Base-by-base conservation (phyloP, 2,329 filamentous ascomycete species). In the Microsporum audouinii region DNA sequence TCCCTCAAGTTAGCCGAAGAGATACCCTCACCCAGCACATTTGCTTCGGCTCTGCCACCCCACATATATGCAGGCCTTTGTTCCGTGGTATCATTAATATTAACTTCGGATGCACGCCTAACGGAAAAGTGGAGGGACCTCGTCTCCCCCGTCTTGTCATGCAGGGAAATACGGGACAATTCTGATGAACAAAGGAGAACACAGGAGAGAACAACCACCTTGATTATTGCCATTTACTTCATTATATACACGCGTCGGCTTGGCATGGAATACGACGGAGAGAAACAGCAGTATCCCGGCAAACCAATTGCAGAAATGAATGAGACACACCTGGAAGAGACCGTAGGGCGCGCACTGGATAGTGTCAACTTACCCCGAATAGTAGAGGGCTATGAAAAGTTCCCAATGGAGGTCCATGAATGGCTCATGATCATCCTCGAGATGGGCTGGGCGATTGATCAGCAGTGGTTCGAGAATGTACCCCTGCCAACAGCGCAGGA, bases 61-160 rank as follows among this genome's bases (percentile, higher is more conserved):
- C 51, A 55, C 14, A 81, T 95, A 0, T 82, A 89, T 57, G 86
- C 88, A 0, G 90, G 88, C 0, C 80, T 91, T 58, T 86, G 77
- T 31, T 80, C 77, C 2, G 87, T 77, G 74, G 67, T 81, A 53
- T 84, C 82, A 41, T 66, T 75, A 38, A 67, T 73, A 10, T 68
- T 69, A 66, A 75, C 74, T 17, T 27, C 51, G 17, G 56, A 80
- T 81, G 72, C 72, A 3, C 73, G 78, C 1, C 68, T 84, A 14
- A 65, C 67, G 2, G 63, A 67, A 6, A 72, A 71, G 0, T 72
- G 72, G 33, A 69, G 72, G 27, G 71, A 72, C 12, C 73, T 76
- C 57, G 58, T 75, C 5, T 71, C 72, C 10, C 70, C 69, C 1
- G 66, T 79, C 33, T 67, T 79, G 14, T 75, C 78, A 3, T 72